Evolutionary conservation across 176 grass and related monocot genomes (phyloP), one percentile per base, ranked within the genome.

Genomic region (Carex myosuroides): DNA sequence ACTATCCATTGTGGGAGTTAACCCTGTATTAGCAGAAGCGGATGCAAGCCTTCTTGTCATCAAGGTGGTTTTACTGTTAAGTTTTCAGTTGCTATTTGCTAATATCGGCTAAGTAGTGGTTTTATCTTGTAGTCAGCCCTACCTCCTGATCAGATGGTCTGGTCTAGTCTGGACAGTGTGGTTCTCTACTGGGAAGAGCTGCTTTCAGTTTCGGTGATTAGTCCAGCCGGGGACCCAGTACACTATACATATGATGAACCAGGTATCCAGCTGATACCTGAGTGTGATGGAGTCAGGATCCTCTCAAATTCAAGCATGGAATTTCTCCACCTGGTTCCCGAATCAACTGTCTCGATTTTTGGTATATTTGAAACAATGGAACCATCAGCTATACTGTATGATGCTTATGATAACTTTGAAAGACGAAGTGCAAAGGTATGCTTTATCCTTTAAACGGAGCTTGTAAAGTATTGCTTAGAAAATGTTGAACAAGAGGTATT

Each of bases 231-330:
- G 90, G 85, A 93, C 85, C 93, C 96, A 29, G 91, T 98, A 59
- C 91, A 87, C 16, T 95, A 98, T 75, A 85, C 60, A 60, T 95
- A 93, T 79, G 96, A 98, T 81, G 96, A 98, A 89, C 96, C 93
- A 62, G 72, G 72, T 56, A 87, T 98, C 90, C 92, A 85, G 78
- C 89, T 98, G 29, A 90, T 98, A 82, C 91, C 96, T 32, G 93
- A 98, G 79, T 98, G 96, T 68, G 96, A 98, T 83, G 96, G 96
- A 26, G 93, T 98, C 80, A 92, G 96, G 85, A 92, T 98, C 63
- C 91, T 98, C 58, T 92, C 96, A 71, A 98, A 95, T 90, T 95
- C 93, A 85, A 93, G 89, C 74, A 98, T 98, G 93, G 96, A 98
- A 85, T 98, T 93, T 84, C 91, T 98, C 63, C 96, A 98, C 58